Base-by-base conservation (phyloP, 2,329 filamentous ascomycete genomes). In the Colletotrichum sp. region DNA sequence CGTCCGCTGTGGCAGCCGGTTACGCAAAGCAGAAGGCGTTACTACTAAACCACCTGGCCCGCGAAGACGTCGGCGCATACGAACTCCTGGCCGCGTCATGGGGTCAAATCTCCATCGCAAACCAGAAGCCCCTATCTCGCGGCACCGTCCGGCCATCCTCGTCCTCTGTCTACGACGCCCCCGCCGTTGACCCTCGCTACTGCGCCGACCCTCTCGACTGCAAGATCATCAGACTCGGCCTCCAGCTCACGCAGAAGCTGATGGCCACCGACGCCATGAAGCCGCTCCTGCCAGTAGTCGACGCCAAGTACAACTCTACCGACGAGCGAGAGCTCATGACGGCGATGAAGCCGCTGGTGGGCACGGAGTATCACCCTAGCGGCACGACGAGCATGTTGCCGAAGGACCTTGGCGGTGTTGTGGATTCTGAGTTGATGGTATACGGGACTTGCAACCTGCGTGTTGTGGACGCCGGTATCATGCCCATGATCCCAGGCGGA, bases 321-420 rank as follows among this genome's bases (percentile, higher is more conserved):
- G 79, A 82, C 10, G 76, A 79, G 8, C 61, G 66, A 32, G 81
- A 81, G 55, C 69, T 78, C 56, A 80, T 79, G 9, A 78, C 77
- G 61, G 78, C 85, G 18, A 81, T 81, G n/a, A 88, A 80, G 48
- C 77, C 80, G 2, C 79, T 82, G 62, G 83, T 86, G 6, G 74
- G 74, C 86, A 84, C 84, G 8, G 82, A 83, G 71, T 84, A 78
- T 66, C 87, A 89, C 77, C 86, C 86, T 1, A 81, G 80, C n/a
- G 87, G 88, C 3, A 88, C 87, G 4, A 84, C 85, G 61, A 82
- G 86, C 6, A 89, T 89, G 88, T 81, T 88, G 67, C 87, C 87
- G 2, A 79, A 81, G 30, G 80, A 82, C 5, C 81, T 86, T 8
- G 88, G 87, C 2, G 88, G 88, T 22, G 87, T 89, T 1, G 88